Base-by-base conservation (phyloP, 306 rosid species). In the Neltuma alba region DNA sequence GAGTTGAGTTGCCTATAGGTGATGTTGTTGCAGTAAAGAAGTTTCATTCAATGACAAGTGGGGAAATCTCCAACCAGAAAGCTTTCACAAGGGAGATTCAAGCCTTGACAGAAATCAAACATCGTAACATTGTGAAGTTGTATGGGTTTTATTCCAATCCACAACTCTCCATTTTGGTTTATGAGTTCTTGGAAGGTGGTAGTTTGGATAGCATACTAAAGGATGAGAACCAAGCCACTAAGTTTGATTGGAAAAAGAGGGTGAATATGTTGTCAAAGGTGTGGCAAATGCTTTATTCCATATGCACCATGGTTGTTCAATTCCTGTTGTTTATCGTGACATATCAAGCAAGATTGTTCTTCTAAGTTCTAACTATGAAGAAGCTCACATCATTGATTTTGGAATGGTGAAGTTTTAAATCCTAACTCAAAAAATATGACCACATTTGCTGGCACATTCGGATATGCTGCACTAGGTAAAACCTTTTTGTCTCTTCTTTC, bases 41-140 rank as follows among this genome's bases (percentile, higher is more conserved):
- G 52, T n/a, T 45, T 45, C 52, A 45, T 45, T 45, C 52, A 45
- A 33, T 33, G 4, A 3, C 36, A 33, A 33, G 4, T 37, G 78
- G 27, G 0, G 78, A 72, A 37, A 40, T 18, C n/a, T 30, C 25
- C 3, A 47, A 16, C 10, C 8, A 21, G 0, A 67, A 77, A 67
- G 68, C 67, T 1, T 80, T 80, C n/a, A 63, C 16, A 9, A 62
- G 21, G 0, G 83, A 80, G 73, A 15, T 80, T 80, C 74, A 2
- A 25, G 54, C 78, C 11, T 63, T 80, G 54, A 72, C 47, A 63
- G 30, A 47, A 63, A 63, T 61, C 27, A 72, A 44, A 21, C 74
- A 79, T 41, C 64, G 58, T 40, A 79, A 79, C 66, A 80, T 80
- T 4, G 65, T 80, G 20, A 80, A 63, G 58, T 0, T 50, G 11